These are phyloP conservation scores for Mariannaea sp. DNA, from an alignment of 2,329 filamentous ascomycete genomes.

Conservation along the genomic window DNA sequence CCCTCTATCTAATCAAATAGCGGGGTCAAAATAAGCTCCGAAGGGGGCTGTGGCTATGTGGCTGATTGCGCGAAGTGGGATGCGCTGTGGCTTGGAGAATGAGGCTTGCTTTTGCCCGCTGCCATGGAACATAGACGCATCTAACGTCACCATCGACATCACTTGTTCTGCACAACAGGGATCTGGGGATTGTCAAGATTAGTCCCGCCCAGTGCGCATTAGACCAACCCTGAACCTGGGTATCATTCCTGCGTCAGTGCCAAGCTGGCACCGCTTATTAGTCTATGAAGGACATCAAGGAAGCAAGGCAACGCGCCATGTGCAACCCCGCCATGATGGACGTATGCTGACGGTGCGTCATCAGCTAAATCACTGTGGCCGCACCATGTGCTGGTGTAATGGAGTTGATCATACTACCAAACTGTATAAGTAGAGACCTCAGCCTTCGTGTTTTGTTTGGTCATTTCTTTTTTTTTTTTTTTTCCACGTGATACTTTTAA, in stretches of 20 bases:
- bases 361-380: not conserved
- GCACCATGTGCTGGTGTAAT: no score
- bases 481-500: no score
- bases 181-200: not conserved
- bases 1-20: not conserved
- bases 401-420: no score
- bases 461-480: not conserved
- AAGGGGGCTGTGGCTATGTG: not conserved
- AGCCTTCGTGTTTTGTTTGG: not conserved
- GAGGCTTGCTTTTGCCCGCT: no score
- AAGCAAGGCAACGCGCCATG: constrained; percentile 7
- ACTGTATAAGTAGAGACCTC: not conserved
- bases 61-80: not conserved
- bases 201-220: not conserved
- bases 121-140: not conserved
- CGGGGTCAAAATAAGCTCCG: not conserved
- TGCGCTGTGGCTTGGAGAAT: not conserved
- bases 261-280: not conserved
- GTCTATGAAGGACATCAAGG: not conserved
- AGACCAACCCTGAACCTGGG: not conserved
- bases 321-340: constrained; percentile 4
- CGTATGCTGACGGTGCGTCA: not conserved
- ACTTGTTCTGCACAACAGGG: constrained; percentile 26
- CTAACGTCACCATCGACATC: constrained; percentile 30
- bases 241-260: constrained; percentile 30